Base-by-base conservation (phyloP, 805 yeast genomes). In the Candida manassasensis region DNA sequence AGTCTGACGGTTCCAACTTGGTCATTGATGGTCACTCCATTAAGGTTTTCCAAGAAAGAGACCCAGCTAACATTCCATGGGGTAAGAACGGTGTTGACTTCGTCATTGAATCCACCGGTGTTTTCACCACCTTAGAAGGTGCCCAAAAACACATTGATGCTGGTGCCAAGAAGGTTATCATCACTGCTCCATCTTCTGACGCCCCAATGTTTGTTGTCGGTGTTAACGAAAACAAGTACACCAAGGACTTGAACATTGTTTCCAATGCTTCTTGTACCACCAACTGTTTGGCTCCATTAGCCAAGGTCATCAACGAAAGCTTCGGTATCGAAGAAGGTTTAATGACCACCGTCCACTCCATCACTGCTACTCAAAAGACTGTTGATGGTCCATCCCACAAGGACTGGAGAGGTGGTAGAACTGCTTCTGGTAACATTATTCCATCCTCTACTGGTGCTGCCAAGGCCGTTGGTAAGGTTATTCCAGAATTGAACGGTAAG, bases 351-450 rank as follows among this genome's bases (percentile, higher is more conserved):
- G 89, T 87, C 50, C 96, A 87, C 79, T 84, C 96, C 61, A 83
- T 85, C 71, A 87, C 96, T 51, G 96, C 96, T 53, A 84, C 96
- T 57, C 96, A 87, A 72, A 87, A 87, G 81, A 83, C 94, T 45
- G 96, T 87, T 49, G 96, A 87, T 67, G 96, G 96, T 71, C 94
- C 96, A 56, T 85, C 95, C 64, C 87, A 81, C 79, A 87, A 87
- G 79, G 96, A 87, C 77, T 87, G 96, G 96, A 83, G 96, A 80
- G 95, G 96, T 66, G 96, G 96, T 67, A 84, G 96, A 75, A 83
- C 95, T 54, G 95, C 95, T 62, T 82, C 90, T 45, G 94, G 89
- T 62, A 87, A 87, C 83, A 84, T 87, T 67, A 87, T 87, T 53
- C 96, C 96, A 60, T 85, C 95, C 27, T 84, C 95, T 46, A 87